Evolutionary conservation across 805 yeast genomes (phyloP), one percentile per base, ranked within the genome.

Genomic region (Starmerella scarabaei): DNA sequence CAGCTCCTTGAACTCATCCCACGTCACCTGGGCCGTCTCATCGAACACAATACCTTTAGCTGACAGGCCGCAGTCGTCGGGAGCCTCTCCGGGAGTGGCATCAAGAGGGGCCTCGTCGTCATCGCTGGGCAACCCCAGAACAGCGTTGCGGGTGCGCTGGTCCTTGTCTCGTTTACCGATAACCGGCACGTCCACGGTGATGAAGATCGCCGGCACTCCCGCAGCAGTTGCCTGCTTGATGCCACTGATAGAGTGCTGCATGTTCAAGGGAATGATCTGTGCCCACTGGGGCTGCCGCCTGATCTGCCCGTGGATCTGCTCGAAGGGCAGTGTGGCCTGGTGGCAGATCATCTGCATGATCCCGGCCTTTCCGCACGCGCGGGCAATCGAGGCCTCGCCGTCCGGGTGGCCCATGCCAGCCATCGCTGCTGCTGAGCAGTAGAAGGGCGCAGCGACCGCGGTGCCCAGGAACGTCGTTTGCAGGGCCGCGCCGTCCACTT

Each of bases 321-420:
- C 86, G 48, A 84, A 69, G 3, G 94, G 75, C 57, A 84, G 82
- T 4, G 93, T 80, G 0, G 96, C 88, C 51, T 83, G 66, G 2
- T 94, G 85, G 4, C 95, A 86, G 44, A 86, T 78, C 97, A 86
- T 86, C 60, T 86, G 96, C 44, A 80, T 75, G 24, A 77, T 67
- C 33, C 65, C 73, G 38, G 81, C 80, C 40, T 69, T 67, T 32
- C 76, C 85, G 30, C 93, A 79, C n/a, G 83, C 84, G 52, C 79
- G 68, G 1, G 96, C 84, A 48, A 86, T 72, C 14, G 79, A 83
- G 44, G 74, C 72, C 60, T 88, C 96, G 42, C 97, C 97, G 33
- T 83, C 95, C 3, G 84, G 85, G 55, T 86, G 88, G 3, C 96
- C 97, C 51, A 86, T 68, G 55, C 77, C 80, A 30, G 93, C 95